phyloP scores from a whole-genome alignment of 2,329 filamentous ascomycete species.

The Ascochyta lentis region DNA sequence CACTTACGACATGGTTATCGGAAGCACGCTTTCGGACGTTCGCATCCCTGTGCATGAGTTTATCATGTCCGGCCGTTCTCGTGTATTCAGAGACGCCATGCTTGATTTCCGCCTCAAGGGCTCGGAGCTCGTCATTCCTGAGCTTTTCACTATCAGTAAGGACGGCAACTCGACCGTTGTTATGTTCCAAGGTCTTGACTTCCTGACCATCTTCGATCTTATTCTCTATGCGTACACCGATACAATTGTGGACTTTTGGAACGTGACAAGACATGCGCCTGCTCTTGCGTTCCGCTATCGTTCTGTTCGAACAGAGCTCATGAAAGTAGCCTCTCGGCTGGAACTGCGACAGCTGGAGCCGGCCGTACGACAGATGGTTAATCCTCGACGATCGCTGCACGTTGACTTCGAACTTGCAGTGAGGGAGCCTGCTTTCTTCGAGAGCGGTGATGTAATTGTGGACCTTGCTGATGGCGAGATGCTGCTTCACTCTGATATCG shows the following conservation, averaged over 20 bases:
- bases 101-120: slow-evolving; percentile 64
- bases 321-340: slow-evolving; percentile 78
- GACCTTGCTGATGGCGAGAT: slow-evolving; percentile 77
- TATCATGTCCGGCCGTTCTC: slow-evolving; percentile 76
- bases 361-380: slow-evolving; percentile 76
- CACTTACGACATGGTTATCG: slow-evolving; percentile 54
- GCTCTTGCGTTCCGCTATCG: slow-evolving; percentile 75
- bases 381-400: slow-evolving; percentile 68
- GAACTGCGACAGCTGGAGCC: slow-evolving; percentile 76
- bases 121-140: slow-evolving; percentile 63
- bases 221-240: slow-evolving; percentile 84
- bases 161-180: slow-evolving; percentile 63
- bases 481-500: slow-evolving; percentile 75
- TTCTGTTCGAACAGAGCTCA: slow-evolving; percentile 82
- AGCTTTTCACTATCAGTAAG: slow-evolving; percentile 65
- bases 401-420: slow-evolving; percentile 75
- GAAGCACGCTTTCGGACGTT: slow-evolving; percentile 69
- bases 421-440: slow-evolving; percentile 72
- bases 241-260: slow-evolving; percentile 83
- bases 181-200: slow-evolving; percentile 73
- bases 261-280: slow-evolving; percentile 71
- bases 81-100: slow-evolving; percentile 65
- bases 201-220: slow-evolving; percentile 80
- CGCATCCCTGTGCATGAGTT: slow-evolving; percentile 84
- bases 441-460: slow-evolving; percentile 78